Base-by-base conservation (phyloP, 495 filamentous ascomycete species). In the Aspergillus kassunensis region DNA sequence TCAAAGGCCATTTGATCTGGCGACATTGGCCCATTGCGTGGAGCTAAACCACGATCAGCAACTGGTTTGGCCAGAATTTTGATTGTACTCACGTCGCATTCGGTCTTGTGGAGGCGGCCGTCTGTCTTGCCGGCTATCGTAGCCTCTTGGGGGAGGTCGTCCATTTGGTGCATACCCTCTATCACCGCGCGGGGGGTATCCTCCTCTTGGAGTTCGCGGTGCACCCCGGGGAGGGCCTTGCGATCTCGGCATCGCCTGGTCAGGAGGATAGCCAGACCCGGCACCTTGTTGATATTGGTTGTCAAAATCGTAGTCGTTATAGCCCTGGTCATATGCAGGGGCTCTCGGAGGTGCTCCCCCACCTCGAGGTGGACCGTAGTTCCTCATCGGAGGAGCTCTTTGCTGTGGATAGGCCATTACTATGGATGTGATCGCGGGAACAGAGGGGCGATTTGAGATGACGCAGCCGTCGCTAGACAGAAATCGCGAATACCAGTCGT, bases 1-100 rank as follows among this genome's bases (percentile, higher is more conserved):
- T 86, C 84, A 61, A 80, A 85, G n/a, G 78, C 67, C 34, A 72
- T 59, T 4, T 71, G 72, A 10, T 75, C 73, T 8, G 82, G 78
- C 18, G 68, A 62, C 6, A 72, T 72, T 8, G 71, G 63, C 16
- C 58, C 63, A 30, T 36, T 58, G 23, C 57, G 62, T 16, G 64
- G 58, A 61, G 44, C 51, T 53, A 44, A 18, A 34, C n/a, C 20
- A 49, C 61, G 40, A 56, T 60, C 49, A 53, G 29, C 20, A 11
- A 4, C 1, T 33, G 37, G 11, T 24, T n/a, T n/a, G n/a, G 40
- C 11, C 4, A n/a, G 29, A 9, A 19, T 24, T 39, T 33, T 13
- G n/a, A 11, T 11, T 15, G 19, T 25, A 73, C 70, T 64, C 59
- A 74, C 71, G 60, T 62, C 65, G 63, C 41, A 60, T 57, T 15